These are phyloP conservation scores for Mercurialis annua DNA, from an alignment of 345 rosid genomes.

Conservation along the genomic window DNA sequence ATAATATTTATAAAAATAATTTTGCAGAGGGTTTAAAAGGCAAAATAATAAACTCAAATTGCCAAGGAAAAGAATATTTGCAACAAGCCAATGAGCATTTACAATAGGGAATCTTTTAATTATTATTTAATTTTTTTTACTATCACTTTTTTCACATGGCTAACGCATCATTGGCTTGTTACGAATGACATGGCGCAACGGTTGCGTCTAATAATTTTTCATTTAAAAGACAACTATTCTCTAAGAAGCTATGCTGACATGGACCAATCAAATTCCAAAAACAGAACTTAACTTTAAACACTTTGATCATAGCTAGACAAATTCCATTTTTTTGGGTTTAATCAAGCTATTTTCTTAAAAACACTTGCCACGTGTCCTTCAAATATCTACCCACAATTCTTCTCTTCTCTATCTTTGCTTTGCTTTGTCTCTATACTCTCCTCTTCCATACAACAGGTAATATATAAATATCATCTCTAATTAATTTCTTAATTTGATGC, in stretches of 20 bases:
- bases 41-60: no score
- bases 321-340: conserved; percentile 6
- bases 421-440: not conserved
- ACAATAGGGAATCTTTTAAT: not conserved
- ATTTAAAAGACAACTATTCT: no score
- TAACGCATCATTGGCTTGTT: no score
- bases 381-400: conserved; percentile 29
- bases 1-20: no score
- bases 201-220: no score
- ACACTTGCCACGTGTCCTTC: conserved; percentile 21
- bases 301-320: conserved; percentile 7
- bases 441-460: conserved; percentile 20
- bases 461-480: conserved; percentile 16
- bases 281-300: not conserved
- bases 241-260: not conserved
- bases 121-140: not conserved
- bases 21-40: no score
- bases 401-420: not conserved
- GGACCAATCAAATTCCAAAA: conserved; percentile 9
- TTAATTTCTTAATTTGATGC: not conserved
- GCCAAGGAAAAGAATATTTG: no score
- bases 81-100: no score
- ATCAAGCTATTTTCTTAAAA: conserved; percentile 1
- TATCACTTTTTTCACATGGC: no score
- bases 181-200: no score